Evolutionary conservation across 2,329 filamentous ascomycete species (phyloP), one percentile per base, ranked within the genome.

Genomic region (Berkeleyomyces rouxiae): DNA sequence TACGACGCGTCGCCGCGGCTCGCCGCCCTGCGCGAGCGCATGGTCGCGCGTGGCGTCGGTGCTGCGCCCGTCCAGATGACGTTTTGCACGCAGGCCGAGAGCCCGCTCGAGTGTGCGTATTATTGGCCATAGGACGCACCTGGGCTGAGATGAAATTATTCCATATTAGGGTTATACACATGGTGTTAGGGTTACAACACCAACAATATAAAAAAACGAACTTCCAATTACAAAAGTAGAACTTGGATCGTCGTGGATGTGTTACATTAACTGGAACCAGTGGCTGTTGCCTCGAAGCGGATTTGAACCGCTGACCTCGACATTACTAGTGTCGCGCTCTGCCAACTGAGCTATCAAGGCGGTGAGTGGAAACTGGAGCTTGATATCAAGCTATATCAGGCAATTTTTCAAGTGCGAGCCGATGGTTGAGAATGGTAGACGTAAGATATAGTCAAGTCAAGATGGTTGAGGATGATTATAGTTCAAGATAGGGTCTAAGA

Each of bases 1-100:
- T 75, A 87, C 64, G 81, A 84, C 44, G 87, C 86, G 7, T 79
- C 79, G 51, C 85, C 85, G 10, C 76, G 90, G 59, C 73, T 95
- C 69, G 82, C 82, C 57, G 87, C 90, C 75, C 83, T 88, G 78
- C 79, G 89, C 59, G 88, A 93, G 77, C 76, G 88, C 44, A 76
- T 95, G 75, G 79, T 92, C 36, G 79, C 79, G 3, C 77, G 81
- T 62, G 87, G 88, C 0, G 78, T 93, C 23, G 70, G 73, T 16
- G 84, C 85, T 5, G 73, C 75, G 51, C 82, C 84, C 3, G 79
- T 91, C 37, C 82, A 87, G 71, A 88, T 89, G 86, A 77, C 82
- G 31, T 89, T 80, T 72, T 90, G 87, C 72, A 82, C 82, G 39
- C 83, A 86, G 77, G 78, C 74, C 67, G 77, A 80, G 63, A 76